Conservation (phyloP, 441 rosid species). For the Macaranga tanarius region DNA sequence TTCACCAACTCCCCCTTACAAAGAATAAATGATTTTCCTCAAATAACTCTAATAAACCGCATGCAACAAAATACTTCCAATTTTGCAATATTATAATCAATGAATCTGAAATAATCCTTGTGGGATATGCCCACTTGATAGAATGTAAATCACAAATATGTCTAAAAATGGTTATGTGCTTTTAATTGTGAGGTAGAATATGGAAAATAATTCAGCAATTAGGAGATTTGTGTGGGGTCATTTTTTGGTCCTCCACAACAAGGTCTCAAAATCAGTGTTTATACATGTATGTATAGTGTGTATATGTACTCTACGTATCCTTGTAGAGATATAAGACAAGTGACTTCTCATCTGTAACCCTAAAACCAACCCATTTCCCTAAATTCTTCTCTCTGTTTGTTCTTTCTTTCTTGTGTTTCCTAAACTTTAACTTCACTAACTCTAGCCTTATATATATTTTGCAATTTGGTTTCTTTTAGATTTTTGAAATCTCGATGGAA, state of each 20-base stretch:
- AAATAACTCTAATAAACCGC: constrained; percentile 21
- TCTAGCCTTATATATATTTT: background rate
- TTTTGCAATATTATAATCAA: constrained; percentile 2
- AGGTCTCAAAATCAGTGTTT: constrained; percentile 9
- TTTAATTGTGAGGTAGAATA: constrained; percentile 6
- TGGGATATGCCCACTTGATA: background rate
- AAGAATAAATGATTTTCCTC: constrained; percentile 17
- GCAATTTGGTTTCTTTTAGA: background rate
- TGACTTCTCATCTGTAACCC: constrained; percentile 53
- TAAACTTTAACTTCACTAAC: background rate
- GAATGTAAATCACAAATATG: background rate
- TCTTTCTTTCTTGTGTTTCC: constrained; percentile 18
- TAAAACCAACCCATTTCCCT: constrained; percentile 35
- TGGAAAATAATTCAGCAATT: background rate
- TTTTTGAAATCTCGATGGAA: constrained; percentile 29
- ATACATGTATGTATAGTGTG: constrained; percentile 1
- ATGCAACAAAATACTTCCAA: constrained; percentile 25
- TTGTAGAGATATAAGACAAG: constrained; percentile 36
- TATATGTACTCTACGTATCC: constrained; percentile 7
- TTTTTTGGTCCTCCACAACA: background rate
- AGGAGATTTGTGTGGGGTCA: constrained; percentile 5
- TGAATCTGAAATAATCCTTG: constrained; percentile 10
- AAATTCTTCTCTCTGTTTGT: constrained; percentile 23
- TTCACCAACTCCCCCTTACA: constrained; percentile 31
- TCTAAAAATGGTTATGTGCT: constrained; percentile 1